Conservation (phyloP, 2,329 filamentous ascomycete genomes). For the Lachnellula willkommii region DNA sequence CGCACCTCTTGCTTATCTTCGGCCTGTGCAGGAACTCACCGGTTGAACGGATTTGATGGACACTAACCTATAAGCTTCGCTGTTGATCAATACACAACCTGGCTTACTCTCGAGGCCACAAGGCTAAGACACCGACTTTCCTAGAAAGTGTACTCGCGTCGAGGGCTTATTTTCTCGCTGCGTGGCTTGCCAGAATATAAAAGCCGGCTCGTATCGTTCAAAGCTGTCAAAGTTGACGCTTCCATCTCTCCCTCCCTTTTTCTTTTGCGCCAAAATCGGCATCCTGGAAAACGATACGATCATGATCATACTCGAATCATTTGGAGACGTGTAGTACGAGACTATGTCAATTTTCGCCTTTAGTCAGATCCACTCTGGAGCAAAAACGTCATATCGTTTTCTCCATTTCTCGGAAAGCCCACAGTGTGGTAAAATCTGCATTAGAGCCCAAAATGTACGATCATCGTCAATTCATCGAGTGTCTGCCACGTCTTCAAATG, state of each 20-base stretch:
- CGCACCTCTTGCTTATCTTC: constrained; percentile 4
- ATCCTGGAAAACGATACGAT: background rate
- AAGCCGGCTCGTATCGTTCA: background rate
- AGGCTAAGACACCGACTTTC: constrained; percentile 12
- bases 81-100: constrained; percentile 1
- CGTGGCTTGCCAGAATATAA: background rate
- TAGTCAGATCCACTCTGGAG: background rate
- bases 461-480: background rate
- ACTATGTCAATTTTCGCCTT: background rate
- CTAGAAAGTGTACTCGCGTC: constrained; percentile 10
- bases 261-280: background rate
- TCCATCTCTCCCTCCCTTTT: background rate
- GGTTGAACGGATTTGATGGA: background rate
- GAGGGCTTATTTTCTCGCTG: background rate
- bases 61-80: background rate
- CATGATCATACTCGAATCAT: background rate
- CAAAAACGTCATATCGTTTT: background rate
- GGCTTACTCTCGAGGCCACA: constrained; percentile 3
- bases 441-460: background rate
- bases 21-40: too few species aligned
- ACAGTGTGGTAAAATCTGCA: background rate
- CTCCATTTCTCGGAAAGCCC: background rate
- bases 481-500: background rate
- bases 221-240: background rate
- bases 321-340: background rate